Percentiles rank a stretch among this genome's conserved stretches.
These are phyloP conservation scores for Lipomyces spencermartinsiae DNA, from an alignment of 805 yeast species.

Conservation along the genomic window DNA sequence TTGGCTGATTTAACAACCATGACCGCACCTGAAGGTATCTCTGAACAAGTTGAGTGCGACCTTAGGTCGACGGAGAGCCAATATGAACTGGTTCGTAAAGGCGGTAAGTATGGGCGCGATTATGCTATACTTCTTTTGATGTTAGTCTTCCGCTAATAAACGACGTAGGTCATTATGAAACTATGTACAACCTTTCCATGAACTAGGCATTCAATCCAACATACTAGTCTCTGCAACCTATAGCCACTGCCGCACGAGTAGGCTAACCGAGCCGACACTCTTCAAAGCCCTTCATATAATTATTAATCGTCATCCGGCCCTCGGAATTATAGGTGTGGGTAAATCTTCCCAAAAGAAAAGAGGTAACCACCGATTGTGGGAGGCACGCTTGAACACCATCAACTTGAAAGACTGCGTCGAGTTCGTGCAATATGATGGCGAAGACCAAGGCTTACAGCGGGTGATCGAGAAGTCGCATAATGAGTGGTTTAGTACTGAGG, in stretches of 20 bases:
- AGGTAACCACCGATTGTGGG: neutral
- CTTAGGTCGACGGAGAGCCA: neutral
- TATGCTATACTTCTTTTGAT: neutral
- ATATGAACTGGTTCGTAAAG: neutral
- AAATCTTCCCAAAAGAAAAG: neutral
- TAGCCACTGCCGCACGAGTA: neutral
- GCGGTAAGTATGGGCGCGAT: neutral
- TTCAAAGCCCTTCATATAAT: neutral
- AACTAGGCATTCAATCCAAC: constrained; percentile 1
- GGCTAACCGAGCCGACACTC: neutral
- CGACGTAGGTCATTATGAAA: neutral
- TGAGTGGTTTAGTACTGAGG: neutral
- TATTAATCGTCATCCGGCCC: neutral
- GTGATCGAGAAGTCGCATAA: neutral
- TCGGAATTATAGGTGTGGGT: neutral
- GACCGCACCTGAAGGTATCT: neutral
- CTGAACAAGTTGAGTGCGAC: neutral
- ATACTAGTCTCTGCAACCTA: neutral
- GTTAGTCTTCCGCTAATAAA: neutral
- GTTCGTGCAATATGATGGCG: neutral
- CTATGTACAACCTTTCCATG: neutral
- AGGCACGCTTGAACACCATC: neutral
- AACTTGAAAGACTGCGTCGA: neutral
- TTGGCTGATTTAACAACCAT: neutral
- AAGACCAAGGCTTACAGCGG: neutral